A percentile compares a stretch with the other conserved stretches of the same genome.
phyloP scores from a whole-genome alignment of 2,329 filamentous ascomycete genomes.

The Neofusicoccum kwambonambiense region DNA sequence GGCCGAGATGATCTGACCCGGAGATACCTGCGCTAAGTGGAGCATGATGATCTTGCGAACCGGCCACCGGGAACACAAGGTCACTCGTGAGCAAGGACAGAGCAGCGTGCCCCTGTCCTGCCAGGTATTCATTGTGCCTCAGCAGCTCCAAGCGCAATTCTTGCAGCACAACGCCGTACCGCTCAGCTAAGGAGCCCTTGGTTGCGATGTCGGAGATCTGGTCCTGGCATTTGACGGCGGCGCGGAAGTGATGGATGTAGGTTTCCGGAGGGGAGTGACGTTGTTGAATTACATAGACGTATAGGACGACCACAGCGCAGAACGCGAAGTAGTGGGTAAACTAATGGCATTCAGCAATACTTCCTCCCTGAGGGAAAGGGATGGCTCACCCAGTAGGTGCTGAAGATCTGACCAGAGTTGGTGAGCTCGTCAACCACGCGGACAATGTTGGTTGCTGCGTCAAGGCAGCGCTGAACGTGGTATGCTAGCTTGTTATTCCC shows the following conservation, averaged over 20 bases:
- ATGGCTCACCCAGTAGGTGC: constrained; percentile 44
- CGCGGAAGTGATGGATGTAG: constrained; percentile 49
- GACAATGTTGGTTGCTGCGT: constrained; percentile 48
- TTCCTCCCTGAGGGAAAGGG: neutral
- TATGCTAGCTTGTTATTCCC: constrained; percentile 27
- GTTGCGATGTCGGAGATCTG: constrained; percentile 32
- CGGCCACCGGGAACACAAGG: neutral
- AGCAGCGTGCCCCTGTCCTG: too few relatives aligned
- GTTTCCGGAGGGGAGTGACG: constrained; percentile 46
- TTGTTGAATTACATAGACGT: constrained; percentile 55
- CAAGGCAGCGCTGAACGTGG: constrained; percentile 47
- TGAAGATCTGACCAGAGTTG: constrained; percentile 42
- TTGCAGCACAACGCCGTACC: constrained; percentile 55
- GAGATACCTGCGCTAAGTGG: too few relatives aligned
- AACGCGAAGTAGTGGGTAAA: constrained; percentile 57
- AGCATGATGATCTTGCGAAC: too few relatives aligned
- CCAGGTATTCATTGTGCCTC: constrained; percentile 24
- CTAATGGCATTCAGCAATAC: constrained; percentile 19
- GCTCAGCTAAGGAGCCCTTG: constrained; percentile 36
- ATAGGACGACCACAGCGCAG: constrained; percentile 54
- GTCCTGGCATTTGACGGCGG: constrained; percentile 43
- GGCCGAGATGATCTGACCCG: too few relatives aligned
- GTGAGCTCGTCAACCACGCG: constrained; percentile 46
- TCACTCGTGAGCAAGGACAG: neutral
- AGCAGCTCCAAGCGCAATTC: constrained; percentile 48